Conservation (phyloP, 164 flowering plant genomes). For the Euptelea pleiosperma region DNA sequence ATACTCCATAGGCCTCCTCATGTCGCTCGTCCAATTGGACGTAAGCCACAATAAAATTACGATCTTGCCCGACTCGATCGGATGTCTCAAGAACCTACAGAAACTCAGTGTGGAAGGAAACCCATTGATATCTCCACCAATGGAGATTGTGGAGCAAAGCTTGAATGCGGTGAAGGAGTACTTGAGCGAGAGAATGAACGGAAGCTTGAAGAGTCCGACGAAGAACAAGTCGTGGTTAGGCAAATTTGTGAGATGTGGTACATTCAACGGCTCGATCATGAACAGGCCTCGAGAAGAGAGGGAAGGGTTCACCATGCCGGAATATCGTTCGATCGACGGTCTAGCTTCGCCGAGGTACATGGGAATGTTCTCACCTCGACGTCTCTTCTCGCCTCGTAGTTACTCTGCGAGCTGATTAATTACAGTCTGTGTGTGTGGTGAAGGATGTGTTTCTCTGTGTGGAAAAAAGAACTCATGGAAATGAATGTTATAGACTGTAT, state of each 20-base stretch:
- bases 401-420: constrained; percentile 30
- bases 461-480: no score
- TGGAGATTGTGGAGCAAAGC: constrained; percentile 61
- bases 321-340: constrained; percentile 50
- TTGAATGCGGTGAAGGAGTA: constrained; percentile 56
- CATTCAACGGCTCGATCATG: constrained; percentile 39
- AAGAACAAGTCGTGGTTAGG: constrained; percentile 60
- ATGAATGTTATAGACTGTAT: no score
- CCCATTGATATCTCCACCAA: constrained; percentile 73
- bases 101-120: constrained; percentile 78
- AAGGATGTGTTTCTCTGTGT: no score
- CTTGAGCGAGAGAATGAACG: constrained; percentile 56
- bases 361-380: constrained; percentile 66
- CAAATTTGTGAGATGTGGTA: constrained; percentile 48
- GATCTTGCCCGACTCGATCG: constrained; percentile 61
- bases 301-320: constrained; percentile 39
- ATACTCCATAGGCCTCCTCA: constrained; percentile 76
- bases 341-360: constrained; percentile 56
- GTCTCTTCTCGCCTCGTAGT: constrained; percentile 56
- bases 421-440: no score
- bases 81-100: constrained; percentile 59
- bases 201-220: constrained; percentile 13
- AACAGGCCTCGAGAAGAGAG: constrained; percentile 21
- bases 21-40: constrained; percentile 72
- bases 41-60: constrained; percentile 78